Evolutionary conservation across 306 rosid genomes (phyloP), one percentile per base, ranked within the genome.

Genomic region (Cicer cuneatum): DNA sequence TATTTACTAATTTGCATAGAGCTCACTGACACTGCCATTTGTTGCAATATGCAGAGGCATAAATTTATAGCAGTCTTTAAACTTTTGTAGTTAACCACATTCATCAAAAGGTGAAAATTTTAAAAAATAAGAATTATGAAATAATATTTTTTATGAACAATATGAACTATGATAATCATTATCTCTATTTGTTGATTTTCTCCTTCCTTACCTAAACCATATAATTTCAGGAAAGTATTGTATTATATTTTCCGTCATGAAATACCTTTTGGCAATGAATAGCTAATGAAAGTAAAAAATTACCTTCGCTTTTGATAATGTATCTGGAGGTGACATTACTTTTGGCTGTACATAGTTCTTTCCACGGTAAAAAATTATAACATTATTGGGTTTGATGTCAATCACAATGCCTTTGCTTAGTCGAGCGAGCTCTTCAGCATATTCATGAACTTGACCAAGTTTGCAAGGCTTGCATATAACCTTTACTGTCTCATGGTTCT

Each of bases 381-480:
- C 65, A 66, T 89, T 84, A 58, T 88, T 79, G 51, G 89, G 83
- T 81, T 89, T 93, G 73, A 88, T 88, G 83, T 93, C 96, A 64
- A 93, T 85, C 83, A 85, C 90, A 54, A 91, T 91, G 82, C 97
- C 98, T 84, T 91, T 93, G 87, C 98, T 93, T 80, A 91, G 83
- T 41, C 93, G 85, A 82, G 96, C 74, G 19, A 91, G 96, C 82
- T 93, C 97, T 63, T 91, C 88, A 39, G 97, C 92, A 82, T 82
- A 93, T 80, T 86, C 87, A 8, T 84, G 92, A 78, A 87, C 86
- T 82, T 91, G 93, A 21, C 93, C 97, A 1, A 92, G 96, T 69
- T 77, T 85, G 85, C 98, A 93, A 84, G 98, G 96, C 84, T 89
- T 87, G 83, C 97, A 93, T 74, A 83, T 75, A 66, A 93, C 94